A percentile compares a stretch with the other conserved stretches of the same genome.
phyloP scores from a whole-genome alignment of 208 protist genomes.

The Trypanosoma cruzi region DNA sequence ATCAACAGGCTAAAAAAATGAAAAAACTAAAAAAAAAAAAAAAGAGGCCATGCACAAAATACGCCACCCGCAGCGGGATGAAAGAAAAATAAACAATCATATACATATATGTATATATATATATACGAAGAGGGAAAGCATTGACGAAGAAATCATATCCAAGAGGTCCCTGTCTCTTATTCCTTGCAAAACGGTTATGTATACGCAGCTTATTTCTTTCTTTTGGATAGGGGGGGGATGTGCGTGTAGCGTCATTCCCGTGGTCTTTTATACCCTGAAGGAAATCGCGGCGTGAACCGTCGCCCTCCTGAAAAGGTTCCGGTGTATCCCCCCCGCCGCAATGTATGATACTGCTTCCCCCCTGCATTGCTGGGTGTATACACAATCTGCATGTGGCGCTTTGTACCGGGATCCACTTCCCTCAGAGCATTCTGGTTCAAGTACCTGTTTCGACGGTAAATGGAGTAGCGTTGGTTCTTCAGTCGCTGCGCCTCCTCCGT shows the following conservation, averaged over 20 bases:
- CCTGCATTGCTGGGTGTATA: constrained; percentile 32
- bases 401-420: constrained; percentile 74
- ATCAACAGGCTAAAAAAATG: background rate
- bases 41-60: no score
- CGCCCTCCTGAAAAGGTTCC: background rate
- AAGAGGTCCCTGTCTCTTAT: no score
- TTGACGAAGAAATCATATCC: no score
- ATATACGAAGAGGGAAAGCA: no score
- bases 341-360: constrained; percentile 10
- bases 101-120: background rate
- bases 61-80: background rate
- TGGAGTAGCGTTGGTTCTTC: constrained; percentile 24
- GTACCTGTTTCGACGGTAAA: constrained; percentile 44
- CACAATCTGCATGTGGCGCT: constrained; percentile 51
- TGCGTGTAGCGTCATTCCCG: constrained; percentile 3
- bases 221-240: background rate
- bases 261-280: background rate
- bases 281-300: constrained; percentile 7
- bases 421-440: constrained; percentile 69
- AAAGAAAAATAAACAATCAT: background rate
- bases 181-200: no score
- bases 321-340: constrained; percentile 2
- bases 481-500: constrained; percentile 28
- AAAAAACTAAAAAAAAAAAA: background rate
- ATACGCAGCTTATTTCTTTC: background rate